These are phyloP conservation scores for Pyrenochaeta sp. DNA, from an alignment of 2,329 filamentous ascomycete genomes.

Conservation along the genomic window DNA sequence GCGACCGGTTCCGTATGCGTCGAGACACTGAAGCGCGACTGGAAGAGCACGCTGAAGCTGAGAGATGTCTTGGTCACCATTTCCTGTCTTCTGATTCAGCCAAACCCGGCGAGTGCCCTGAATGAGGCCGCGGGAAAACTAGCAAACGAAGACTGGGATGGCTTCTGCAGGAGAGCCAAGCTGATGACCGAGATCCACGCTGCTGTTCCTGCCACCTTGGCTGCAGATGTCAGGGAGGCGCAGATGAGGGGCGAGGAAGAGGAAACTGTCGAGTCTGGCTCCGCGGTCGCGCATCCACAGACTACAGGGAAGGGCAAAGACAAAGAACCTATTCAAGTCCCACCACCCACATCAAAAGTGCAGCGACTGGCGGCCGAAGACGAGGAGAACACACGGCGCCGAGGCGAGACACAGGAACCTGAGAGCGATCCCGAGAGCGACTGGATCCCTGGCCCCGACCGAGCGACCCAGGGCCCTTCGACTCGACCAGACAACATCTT, in stretches of 20 bases:
- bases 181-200: conserved; percentile 70
- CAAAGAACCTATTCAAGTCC: conserved; percentile 27
- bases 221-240: conserved; percentile 58
- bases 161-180: conserved; percentile 64
- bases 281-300: conserved; percentile 20
- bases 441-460: conserved; percentile 44
- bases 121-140: conserved; percentile 67
- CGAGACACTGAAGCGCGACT: conserved; percentile 70
- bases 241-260: conserved; percentile 64
- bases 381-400: conserved; percentile 38
- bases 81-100: conserved; percentile 68
- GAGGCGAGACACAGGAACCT: conserved; percentile 28
- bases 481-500: conserved; percentile 32
- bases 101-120: conserved; percentile 69
- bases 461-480: conserved; percentile 18
- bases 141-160: conserved; percentile 64
- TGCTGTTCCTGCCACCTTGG: conserved; percentile 56
- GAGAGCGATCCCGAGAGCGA: conserved; percentile 45
- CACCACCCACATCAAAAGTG: conserved; percentile 27
- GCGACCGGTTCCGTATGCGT: conserved; percentile 68
- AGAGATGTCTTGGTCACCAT: conserved; percentile 67
- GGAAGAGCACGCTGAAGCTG: conserved; percentile 65
- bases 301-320: conserved; percentile 35
- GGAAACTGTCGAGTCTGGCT: conserved; percentile 28
- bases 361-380: conserved; percentile 30